These are phyloP conservation scores for Trichoderma koningiopsis DNA, from an alignment of 2,329 filamentous ascomycete species.

Conservation along the genomic window DNA sequence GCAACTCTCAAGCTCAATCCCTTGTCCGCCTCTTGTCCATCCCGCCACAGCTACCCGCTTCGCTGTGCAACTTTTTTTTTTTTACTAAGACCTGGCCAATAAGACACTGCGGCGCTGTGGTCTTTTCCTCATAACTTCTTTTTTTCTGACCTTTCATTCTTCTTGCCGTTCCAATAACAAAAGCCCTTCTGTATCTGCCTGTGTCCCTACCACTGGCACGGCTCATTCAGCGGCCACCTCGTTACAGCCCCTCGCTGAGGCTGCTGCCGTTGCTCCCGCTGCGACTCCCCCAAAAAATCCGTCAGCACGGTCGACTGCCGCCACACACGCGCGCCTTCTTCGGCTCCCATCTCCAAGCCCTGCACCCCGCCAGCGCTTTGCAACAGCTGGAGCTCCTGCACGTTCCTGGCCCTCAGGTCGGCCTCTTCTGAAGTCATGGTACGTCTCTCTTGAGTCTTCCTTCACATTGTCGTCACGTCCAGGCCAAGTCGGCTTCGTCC, in stretches of 20 bases:
- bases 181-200: not conserved
- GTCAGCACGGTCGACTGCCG: slow-evolving; percentile 18
- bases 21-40: not conserved
- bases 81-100: slow-evolving; percentile 3
- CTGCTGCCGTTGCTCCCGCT: slow-evolving; percentile 16
- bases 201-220: not conserved
- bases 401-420: slow-evolving; percentile 23
- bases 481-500: not conserved
- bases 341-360: not conserved
- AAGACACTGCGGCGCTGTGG: slow-evolving; percentile 1
- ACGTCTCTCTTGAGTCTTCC: slow-evolving; percentile 11
- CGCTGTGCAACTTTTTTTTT: slow-evolving; percentile 1
- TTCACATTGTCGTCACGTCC: slow-evolving; percentile 1
- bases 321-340: slow-evolving; percentile 26
- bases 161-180: not conserved
- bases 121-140: not conserved
- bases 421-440: slow-evolving; percentile 20
- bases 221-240: not conserved
- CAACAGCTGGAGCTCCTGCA: slow-evolving; percentile 21
- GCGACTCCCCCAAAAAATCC: slow-evolving; percentile 6
- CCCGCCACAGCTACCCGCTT: slow-evolving; percentile 12
- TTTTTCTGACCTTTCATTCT: slow-evolving; percentile 8
- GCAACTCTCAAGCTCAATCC: not conserved
- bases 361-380: slow-evolving; percentile 20
- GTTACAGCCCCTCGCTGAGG: not conserved